Conservation (phyloP, 371 early-diverging fungal genomes). For the Zancudomyces culisetae region DNA sequence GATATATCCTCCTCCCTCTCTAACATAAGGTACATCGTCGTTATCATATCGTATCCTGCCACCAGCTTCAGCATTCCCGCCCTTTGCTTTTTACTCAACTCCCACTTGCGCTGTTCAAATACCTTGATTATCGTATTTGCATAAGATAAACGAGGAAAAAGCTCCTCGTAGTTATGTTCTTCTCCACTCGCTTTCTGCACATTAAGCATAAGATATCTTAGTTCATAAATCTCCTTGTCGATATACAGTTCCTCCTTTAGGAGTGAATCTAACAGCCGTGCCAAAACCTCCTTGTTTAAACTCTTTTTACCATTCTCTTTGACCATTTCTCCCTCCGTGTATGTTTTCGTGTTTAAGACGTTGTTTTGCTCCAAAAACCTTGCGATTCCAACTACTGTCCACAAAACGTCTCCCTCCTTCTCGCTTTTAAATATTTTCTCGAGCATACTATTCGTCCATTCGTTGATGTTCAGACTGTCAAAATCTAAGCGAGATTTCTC, state of each 20-base stretch:
- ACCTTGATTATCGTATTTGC: neutral
- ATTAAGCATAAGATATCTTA: too few relatives aligned
- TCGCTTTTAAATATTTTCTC: too few relatives aligned
- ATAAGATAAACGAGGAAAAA: neutral
- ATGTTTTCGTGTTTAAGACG: neutral
- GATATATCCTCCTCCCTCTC: neutral
- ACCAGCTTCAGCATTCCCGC: neutral
- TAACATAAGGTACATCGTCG: neutral
- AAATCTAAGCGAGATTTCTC: too few relatives aligned
- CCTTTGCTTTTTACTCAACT: neutral
- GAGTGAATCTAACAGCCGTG: neutral
- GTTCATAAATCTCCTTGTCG: neutral
- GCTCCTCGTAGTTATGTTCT: neutral
- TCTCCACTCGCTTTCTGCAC: neutral
- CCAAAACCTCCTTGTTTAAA: neutral
- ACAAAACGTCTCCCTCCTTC: neutral
- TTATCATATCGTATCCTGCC: neutral
- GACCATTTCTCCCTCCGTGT: neutral
- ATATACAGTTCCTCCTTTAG: neutral
- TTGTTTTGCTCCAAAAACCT: neutral
- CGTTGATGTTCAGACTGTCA: too few relatives aligned
- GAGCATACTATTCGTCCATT: too few relatives aligned
- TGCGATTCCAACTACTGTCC: neutral
- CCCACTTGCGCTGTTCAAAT: neutral
- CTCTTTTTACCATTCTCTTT: neutral